These are phyloP conservation scores for Calamus simplicifolius DNA, from an alignment of 176 grass and related monocot genomes.

Conservation along the genomic window DNA sequence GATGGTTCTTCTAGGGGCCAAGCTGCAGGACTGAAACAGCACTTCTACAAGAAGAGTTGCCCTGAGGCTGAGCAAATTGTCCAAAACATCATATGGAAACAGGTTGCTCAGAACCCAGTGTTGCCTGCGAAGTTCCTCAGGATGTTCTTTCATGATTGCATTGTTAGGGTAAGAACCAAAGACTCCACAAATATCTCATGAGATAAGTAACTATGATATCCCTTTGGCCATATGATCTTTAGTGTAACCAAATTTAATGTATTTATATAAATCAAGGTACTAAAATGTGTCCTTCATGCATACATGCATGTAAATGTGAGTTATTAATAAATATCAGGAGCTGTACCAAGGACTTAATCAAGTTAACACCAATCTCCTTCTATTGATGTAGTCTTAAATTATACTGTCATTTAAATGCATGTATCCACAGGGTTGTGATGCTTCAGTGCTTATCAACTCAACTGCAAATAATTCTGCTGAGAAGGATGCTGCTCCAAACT, in stretches of 20 bases:
- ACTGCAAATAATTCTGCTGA: conserved; percentile 36
- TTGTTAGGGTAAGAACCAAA: conserved; percentile 1
- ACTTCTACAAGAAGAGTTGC: conserved; percentile 61
- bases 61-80: conserved; percentile 39
- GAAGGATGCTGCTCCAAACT: conserved; percentile 59
- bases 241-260: no score
- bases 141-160: conserved; percentile 30
- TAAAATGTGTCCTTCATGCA: no score
- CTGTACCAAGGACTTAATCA: no score
- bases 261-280: no score
- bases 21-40: conserved; percentile 27
- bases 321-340: no score
- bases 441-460: conserved; percentile 67
- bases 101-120: conserved; percentile 21
- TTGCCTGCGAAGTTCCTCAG: conserved; percentile 37
- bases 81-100: conserved; percentile 20
- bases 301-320: no score
- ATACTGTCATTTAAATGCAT: no score
- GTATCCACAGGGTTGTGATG: conserved; percentile 57
- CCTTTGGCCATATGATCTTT: no score
- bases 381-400: no score
- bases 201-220: neutral
- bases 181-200: neutral
- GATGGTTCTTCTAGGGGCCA: conserved; percentile 22
- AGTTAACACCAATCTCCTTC: no score